Conservation (phyloP, 305 asterid genomes). For the Solanum hybrid region DNA sequence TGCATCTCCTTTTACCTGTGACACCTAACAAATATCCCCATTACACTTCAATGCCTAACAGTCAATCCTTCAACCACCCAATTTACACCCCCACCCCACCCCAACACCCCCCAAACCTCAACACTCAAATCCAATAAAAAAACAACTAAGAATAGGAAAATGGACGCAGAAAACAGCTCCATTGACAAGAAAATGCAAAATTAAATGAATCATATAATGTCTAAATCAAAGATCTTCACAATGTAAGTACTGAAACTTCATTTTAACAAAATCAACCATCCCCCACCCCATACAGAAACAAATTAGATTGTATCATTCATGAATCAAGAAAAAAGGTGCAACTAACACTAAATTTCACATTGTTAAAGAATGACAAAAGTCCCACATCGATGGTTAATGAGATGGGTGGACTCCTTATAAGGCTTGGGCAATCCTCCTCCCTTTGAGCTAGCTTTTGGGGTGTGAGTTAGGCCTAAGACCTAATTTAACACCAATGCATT, state of each 20-base stretch:
- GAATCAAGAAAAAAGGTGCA: background rate
- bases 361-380: background rate
- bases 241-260: background rate
- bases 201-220: background rate
- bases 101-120: background rate
- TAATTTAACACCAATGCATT: background rate
- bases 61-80: slow-evolving; percentile 8
- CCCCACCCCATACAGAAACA: background rate
- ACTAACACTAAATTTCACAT: background rate
- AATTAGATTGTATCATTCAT: background rate
- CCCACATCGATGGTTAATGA: too few species aligned
- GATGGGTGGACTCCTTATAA: too few species aligned
- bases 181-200: slow-evolving; percentile 8
- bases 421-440: too few species aligned
- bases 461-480: too few species aligned
- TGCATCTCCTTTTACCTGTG: slow-evolving; percentile 58
- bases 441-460: too few species aligned
- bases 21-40: slow-evolving; percentile 26
- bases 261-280: background rate
- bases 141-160: background rate
- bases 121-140: background rate
- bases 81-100: background rate
- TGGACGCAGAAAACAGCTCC: background rate
- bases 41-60: slow-evolving; percentile 3
- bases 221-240: background rate